Base-by-base conservation (phyloP, 305 asterid species). In the Withania somnifera region DNA sequence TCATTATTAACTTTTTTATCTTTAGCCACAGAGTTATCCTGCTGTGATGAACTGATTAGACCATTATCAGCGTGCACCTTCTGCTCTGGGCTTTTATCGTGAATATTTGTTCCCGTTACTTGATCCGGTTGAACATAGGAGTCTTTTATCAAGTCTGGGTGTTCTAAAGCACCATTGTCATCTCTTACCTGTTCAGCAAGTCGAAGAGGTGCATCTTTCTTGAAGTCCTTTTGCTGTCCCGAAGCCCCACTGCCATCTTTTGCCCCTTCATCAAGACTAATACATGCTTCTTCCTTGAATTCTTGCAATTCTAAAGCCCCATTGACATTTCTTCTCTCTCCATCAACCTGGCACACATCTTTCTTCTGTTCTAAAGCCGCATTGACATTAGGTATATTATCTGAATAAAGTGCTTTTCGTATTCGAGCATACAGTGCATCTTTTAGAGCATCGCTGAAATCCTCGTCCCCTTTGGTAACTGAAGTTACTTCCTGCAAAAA, bases 401-500 rank as follows among this genome's bases (percentile, higher is more conserved):
- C 84, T 26, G 90, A 84, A 86, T 86, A 90, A 82, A 94, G 94
- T 76, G 91, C 89, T 83, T 90, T 87, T 0, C 89, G 90, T 52
- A 92, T 83, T 36, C 90, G 92, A 52, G 83, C 50, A 61, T 93
- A 95, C 2, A 88, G 42, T 8, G 93, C 92, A 82, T 86, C 97
- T 69, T 89, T 91, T 80, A 95, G 83, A 69, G 90, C 93, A 84
- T 85, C 86, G 36, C 58, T 79, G 82, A 91, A 94, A 53, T 87
- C 90, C 66, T 32, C 83, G 60, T 84, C 92, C 5, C 97, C 99
- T 78, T 87, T 85, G 38, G 90, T 45, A 76, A 91, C 95, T 32
- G 92, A 89, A 88, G 89, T 93, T 69, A 94, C 97, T 88, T 93
- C 95, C 98, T 94, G 91, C 83, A 81, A 81, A 32, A 73, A 40